phyloP scores from a whole-genome alignment of 2,329 filamentous ascomycete genomes.

The Talaromyces marneffei region DNA sequence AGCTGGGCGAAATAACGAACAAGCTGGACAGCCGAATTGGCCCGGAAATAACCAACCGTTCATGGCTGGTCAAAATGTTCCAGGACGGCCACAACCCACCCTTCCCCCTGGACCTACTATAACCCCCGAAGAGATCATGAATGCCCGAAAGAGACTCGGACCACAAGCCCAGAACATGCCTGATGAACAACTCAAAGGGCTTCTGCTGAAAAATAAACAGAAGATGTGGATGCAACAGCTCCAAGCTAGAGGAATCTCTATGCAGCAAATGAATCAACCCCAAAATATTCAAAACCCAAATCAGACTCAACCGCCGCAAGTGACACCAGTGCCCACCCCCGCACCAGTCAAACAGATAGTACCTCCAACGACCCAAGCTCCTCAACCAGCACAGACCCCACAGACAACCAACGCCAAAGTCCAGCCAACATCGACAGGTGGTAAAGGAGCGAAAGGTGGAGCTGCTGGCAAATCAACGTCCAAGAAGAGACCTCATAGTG shows the following conservation, averaged over 20 bases:
- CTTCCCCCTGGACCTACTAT: slow-evolving; percentile 21
- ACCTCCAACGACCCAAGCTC: slow-evolving; percentile 20
- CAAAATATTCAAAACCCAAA: slow-evolving; percentile 22
- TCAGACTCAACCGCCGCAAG: slow-evolving; percentile 22
- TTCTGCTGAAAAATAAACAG: slow-evolving; percentile 32
- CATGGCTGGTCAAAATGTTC: slow-evolving; percentile 24
- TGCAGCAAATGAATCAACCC: slow-evolving; percentile 10
- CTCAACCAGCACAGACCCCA: slow-evolving; percentile 21
- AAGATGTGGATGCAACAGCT: slow-evolving; percentile 28
- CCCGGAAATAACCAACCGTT: slow-evolving; percentile 27
- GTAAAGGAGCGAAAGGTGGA: slow-evolving; percentile 18
- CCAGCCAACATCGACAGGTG: slow-evolving; percentile 6
- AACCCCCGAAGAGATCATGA: slow-evolving; percentile 31
- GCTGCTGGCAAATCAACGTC: slow-evolving; percentile 28
- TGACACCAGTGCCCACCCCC: slow-evolving; percentile 20
- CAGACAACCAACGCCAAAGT: slow-evolving; percentile 18
- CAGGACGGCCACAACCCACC: slow-evolving; percentile 23
- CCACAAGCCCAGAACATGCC: slow-evolving; percentile 28
- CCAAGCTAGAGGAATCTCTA: slow-evolving; percentile 24
- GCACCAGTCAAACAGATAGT: slow-evolving; percentile 22
- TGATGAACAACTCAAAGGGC: slow-evolving; percentile 40
- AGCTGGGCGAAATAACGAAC: slow-evolving; percentile 20
- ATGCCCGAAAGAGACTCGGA: slow-evolving; percentile 33
- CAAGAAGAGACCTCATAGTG: slow-evolving; percentile 41
- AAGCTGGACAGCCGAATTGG: slow-evolving; percentile 20